Evolutionary conservation across 495 filamentous ascomycete genomes (phyloP), one percentile per base, ranked within the genome.

Genomic region (Aspergillus baeticus): DNA sequence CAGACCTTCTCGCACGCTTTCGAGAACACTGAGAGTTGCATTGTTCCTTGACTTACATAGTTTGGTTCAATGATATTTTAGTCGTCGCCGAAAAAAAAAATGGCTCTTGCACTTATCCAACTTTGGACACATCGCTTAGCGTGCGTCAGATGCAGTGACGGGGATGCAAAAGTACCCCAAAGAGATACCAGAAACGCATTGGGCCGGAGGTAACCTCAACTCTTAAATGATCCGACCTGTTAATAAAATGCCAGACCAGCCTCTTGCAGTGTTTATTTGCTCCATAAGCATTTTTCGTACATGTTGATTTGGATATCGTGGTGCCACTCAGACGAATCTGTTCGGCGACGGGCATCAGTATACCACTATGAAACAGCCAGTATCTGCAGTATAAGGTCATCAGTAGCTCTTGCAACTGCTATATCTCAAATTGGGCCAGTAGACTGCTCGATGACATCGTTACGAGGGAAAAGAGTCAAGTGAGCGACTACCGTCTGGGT

Each of bases 371-470:
- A 36, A 49, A 26, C 33, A n/a, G 33, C 18, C 18, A 15, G n/a
- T 14, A 49, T 31, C 34, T 47, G 52, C 52, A 47, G 33, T 33
- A 49, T 55, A 55, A 46, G 43, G 43, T 31, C 52, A 39, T 39
- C 48, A 52, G 35, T 36, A 52, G 37, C 36, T 17, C 23, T 10
- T 2, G 21, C 15, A 46, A 33, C 3, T 31, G 36, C 31, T 3
- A 34, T 18, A 5, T 48, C 20, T 29, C 10, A 18, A 42, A 41
- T 42, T n/a, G 14, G 36, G 20, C 34, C 34, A 50, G 31, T 36
- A 20, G 2, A 17, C 31, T 14, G 15, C 29, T 17, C 46, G 41
- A 55, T 46, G 52, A 46, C 39, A 55, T 55, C 6, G n/a, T 14
- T 33, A 15, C 18, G 51, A 14, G 18, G 23, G 41, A 34, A 35